Conservation (phyloP, 192 early-diverging fungal species). For the Polychytrium aggregatum region DNA sequence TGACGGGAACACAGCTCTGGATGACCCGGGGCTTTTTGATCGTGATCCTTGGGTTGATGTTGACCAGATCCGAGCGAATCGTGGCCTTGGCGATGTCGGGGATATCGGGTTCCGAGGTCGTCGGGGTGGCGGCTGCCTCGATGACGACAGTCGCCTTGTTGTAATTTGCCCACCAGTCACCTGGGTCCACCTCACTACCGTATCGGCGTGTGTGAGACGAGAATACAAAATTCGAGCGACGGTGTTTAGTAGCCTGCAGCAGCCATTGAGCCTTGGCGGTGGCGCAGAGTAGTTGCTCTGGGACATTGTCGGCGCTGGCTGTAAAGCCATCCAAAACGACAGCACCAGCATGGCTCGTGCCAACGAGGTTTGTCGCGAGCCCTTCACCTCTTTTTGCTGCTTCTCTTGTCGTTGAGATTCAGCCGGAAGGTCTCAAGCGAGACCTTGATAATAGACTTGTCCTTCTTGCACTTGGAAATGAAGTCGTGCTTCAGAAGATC, state of each 20-base stretch:
- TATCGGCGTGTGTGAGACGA: too few relatives aligned
- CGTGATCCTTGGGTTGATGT: constrained; percentile 5
- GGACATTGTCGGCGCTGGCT: not conserved
- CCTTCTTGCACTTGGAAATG: constrained; percentile 60
- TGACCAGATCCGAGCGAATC: constrained; percentile 9
- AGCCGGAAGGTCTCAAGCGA: constrained; percentile 40
- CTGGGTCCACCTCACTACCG: too few relatives aligned
- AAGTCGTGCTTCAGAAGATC: constrained; percentile 77
- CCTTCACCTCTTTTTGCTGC: constrained; percentile 1
- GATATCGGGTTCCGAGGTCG: not conserved
- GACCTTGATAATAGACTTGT: constrained; percentile 66
- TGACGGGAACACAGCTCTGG: not conserved
- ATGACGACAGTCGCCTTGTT: constrained; percentile 2
- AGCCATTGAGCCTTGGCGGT: constrained; percentile 6
- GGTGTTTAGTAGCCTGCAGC: too few relatives aligned
- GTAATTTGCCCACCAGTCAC: constrained; percentile 14
- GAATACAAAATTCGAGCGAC: too few relatives aligned
- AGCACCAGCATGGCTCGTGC: not conserved
- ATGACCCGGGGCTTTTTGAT: not conserved
- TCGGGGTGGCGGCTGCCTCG: not conserved
- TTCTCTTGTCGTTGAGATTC: constrained; percentile 7
- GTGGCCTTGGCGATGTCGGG: constrained; percentile 9
- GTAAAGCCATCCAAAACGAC: not conserved
- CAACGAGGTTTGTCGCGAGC: not conserved
- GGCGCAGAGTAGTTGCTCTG: not conserved